Evolutionary conservation across 345 rosid species (phyloP), one percentile per base, ranked within the genome.

Genomic region (Alliaria petiolata): DNA sequence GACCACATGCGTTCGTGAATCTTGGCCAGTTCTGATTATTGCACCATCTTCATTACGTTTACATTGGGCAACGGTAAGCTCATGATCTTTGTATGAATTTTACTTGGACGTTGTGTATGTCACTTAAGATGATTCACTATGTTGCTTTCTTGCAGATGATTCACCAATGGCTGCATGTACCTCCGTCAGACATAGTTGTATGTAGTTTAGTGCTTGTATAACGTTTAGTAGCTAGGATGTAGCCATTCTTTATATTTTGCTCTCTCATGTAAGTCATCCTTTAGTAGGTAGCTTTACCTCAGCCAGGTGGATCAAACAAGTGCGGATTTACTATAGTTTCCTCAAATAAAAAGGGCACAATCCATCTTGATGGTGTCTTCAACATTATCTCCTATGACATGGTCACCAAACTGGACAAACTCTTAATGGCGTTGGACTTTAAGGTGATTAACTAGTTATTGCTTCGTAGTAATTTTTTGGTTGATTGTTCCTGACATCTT

Each of bases 41-140:
- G 38, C 95, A 26, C 98, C 98, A 39, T 90, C 98, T 77, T 93
- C 96, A 28, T 85, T 93, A 52, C 95, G 97, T 62, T 80, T 93
- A 83, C 98, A 93, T 59, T 93, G 97, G 98, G 98, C 97, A 77
- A 72, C 89, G n/a, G 98, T 93, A 78, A 80, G 87, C 72, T 33
- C 30, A 40, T 50, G 42, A 40, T 71, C 39, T 40, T 50, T 40
- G 33, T 17, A 31, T 51, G 26, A 8, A 25, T 13, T 34, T 8
- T 59, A 39, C 60, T 58, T 47, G 44, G 36, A 28, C 40, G 3
- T 69, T 53, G 15, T 57, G 42, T 62, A 19, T 69, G 70, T 39
- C 40, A 28, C 60, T 45, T 45, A 44, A 46, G 20, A 39, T 26
- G 36, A 50, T 71, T 50, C 55, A 65, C 26, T 53, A 17, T 79